Evolutionary conservation across 164 flowering plant genomes (phyloP).

Genomic region (Piper longum): DNA sequence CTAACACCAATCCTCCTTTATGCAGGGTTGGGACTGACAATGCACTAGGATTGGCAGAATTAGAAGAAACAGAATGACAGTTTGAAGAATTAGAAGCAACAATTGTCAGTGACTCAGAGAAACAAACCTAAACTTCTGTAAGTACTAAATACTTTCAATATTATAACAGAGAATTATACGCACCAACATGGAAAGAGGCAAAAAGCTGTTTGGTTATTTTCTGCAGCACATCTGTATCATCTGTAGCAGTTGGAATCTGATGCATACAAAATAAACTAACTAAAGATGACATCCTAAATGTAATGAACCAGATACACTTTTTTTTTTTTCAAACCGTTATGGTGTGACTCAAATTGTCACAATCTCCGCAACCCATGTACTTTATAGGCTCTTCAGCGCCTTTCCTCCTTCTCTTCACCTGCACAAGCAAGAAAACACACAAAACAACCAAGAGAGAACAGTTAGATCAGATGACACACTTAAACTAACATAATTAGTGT

Average conservation of each 20-base stretch:
- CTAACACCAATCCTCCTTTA: too few species aligned
- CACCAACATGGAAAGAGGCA: constrained; percentile 57
- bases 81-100: too few species aligned
- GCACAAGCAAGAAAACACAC: background rate
- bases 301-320: background rate
- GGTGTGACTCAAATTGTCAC: constrained; percentile 89
- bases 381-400: constrained; percentile 78
- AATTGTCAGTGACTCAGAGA: too few species aligned
- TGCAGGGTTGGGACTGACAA: too few species aligned
- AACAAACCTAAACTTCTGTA: background rate
- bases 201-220: constrained; percentile 79
- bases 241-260: constrained; percentile 81
- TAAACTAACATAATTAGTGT: too few species aligned
- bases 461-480: too few species aligned
- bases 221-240: constrained; percentile 62
- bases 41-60: too few species aligned
- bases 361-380: constrained; percentile 89
- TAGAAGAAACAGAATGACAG: too few species aligned
- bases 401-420: constrained; percentile 80
- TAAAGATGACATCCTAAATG: too few species aligned
- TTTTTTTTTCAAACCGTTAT: constrained; percentile 32
- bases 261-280: background rate
- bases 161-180: background rate
- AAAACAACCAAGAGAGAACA: too few species aligned
- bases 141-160: too few species aligned